phyloP scores from a whole-genome alignment of 441 rosid species.

The Isatis lusitanica region DNA sequence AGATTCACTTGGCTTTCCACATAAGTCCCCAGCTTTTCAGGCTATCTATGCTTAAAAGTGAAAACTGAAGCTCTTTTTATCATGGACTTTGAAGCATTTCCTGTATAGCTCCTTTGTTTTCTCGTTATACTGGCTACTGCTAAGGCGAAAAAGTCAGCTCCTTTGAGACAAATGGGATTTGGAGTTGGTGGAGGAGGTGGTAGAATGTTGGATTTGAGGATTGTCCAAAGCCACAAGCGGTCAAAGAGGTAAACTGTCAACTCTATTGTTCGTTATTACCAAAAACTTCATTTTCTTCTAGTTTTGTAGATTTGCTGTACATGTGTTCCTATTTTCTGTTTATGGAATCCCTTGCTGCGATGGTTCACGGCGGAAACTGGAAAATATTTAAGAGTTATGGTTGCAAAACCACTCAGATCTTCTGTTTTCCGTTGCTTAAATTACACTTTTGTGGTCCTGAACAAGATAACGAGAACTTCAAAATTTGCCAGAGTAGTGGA shows the following conservation, averaged over 20 bases:
- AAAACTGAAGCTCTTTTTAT: not conserved
- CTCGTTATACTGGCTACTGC: not conserved
- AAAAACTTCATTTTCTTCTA: not conserved
- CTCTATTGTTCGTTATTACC: constrained; percentile 18
- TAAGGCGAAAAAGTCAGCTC: constrained; percentile 11
- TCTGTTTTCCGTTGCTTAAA: not conserved
- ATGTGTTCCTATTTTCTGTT: constrained; percentile 28
- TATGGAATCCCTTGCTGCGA: constrained; percentile 31
- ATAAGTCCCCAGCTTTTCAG: constrained; percentile 41
- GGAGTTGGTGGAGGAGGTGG: constrained; percentile 45
- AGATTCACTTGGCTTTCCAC: constrained; percentile 33
- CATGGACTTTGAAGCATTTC: not conserved
- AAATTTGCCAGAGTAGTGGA: not conserved
- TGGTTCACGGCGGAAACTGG: constrained; percentile 26
- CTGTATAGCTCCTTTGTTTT: constrained; percentile 24
- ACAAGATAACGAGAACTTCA: not conserved
- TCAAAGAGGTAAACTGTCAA: constrained; percentile 63
- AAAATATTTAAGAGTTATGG: constrained; percentile 25
- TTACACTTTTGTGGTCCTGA: constrained; percentile 14
- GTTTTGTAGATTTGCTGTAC: constrained; percentile 17
- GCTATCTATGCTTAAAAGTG: constrained; percentile 10
- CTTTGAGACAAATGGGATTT: constrained; percentile 43
- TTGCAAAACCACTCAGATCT: constrained; percentile 23
- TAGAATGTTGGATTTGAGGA: constrained; percentile 49
- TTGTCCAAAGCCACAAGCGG: constrained; percentile 59